phyloP scores from a whole-genome alignment of 1,284 basidiomycete species.

The Irpex sp. region DNA sequence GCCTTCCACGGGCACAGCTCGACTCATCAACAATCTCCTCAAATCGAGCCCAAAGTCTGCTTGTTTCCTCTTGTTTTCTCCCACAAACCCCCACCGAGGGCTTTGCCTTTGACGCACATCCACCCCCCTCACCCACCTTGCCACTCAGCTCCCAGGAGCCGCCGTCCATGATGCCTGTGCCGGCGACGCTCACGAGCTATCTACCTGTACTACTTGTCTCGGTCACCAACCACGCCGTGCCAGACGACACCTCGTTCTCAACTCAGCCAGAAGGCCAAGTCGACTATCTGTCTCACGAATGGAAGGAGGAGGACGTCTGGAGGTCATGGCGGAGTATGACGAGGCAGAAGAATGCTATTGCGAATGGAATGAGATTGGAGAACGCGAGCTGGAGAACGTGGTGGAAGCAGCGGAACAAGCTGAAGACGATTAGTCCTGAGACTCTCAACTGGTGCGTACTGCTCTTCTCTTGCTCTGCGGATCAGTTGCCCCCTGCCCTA shows the following conservation, averaged over 20 bases:
- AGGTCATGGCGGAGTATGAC: conserved; percentile 98
- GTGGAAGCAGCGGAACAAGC: conserved; percentile 98
- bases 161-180: conserved; percentile 23
- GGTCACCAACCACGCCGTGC: conserved; percentile 50
- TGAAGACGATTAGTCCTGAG: conserved; percentile 94
- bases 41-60: conserved; percentile 3
- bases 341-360: conserved; percentile 96
- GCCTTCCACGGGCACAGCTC: conserved; percentile 4
- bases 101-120: not conserved
- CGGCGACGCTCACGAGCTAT: conserved; percentile 42
- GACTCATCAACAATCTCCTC: conserved; percentile 6
- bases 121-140: not conserved
- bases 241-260: conserved; percentile 65
- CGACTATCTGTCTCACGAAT: conserved; percentile 89
- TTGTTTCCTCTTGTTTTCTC: conserved; percentile 7
- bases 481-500: not conserved
- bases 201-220: conserved; percentile 67
- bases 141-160: conserved; percentile 5
- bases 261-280: conserved; percentile 71
- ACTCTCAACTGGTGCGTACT: conserved; percentile 96
- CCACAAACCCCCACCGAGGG: conserved; percentile 3
- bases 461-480: not conserved
- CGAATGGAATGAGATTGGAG: conserved; percentile 93
- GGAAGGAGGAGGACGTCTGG: conserved; percentile 99
- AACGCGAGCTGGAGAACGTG: conserved; percentile 99